Percentiles rank a stretch among this genome's conserved stretches.
Conservation (phyloP, 179 eudicot species). For the Pouteria campechiana region DNA sequence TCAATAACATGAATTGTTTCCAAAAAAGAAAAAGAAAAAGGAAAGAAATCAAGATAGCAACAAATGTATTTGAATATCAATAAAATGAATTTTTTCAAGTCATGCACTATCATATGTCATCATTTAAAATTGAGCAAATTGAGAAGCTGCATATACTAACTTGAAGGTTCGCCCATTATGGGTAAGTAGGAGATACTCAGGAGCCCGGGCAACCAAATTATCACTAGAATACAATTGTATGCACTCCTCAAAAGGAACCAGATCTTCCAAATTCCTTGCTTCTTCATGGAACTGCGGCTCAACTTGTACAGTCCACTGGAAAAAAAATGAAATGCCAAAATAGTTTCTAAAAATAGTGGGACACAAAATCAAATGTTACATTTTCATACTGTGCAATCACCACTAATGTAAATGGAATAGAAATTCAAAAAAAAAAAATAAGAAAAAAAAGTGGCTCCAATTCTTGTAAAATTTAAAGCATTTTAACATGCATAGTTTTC, state of each 20-base stretch:
- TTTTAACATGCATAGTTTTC: too few species aligned
- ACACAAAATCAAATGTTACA: too few species aligned
- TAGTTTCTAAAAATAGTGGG: too few species aligned
- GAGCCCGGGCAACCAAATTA: conserved; percentile 62
- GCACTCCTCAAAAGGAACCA: conserved; percentile 93
- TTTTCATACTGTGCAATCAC: too few species aligned
- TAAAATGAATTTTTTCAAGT: too few species aligned
- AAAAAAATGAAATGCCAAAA: too few species aligned
- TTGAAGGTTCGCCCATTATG: conserved; percentile 94
- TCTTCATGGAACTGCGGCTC: conserved; percentile 86
- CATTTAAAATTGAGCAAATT: conserved; percentile 3
- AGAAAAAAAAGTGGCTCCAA: background rate
- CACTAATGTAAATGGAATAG: too few species aligned
- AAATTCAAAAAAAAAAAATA: background rate
- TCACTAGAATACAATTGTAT: conserved; percentile 64
- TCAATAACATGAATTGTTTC: background rate
- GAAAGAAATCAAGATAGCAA: background rate
- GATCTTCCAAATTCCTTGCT: conserved; percentile 80
- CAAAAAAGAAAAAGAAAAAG: background rate
- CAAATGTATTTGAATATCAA: too few species aligned
- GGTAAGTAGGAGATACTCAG: conserved; percentile 86
- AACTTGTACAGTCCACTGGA: conserved; percentile 95
- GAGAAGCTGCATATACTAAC: conserved; percentile 33
- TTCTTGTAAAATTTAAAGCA: background rate
- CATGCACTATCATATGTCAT: too few species aligned